Base-by-base conservation (phyloP, 129 eudicot species). In the Chrysanthemum seticuspe region DNA sequence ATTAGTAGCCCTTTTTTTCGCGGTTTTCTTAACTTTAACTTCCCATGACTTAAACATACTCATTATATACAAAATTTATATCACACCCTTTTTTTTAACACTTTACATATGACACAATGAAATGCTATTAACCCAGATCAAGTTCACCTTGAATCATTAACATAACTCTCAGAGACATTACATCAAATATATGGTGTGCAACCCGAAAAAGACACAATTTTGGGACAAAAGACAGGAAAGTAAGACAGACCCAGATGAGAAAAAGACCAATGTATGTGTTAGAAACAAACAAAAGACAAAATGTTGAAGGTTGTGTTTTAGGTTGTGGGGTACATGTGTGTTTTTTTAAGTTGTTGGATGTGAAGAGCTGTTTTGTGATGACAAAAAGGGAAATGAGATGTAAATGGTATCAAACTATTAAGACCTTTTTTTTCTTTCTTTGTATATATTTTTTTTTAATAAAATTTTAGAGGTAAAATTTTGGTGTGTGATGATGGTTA, bases 21-120 rank as follows among this genome's bases (percentile, higher is more conserved):
- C 83, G 5, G 82, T 66, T 72, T 85, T 91, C 76, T 83, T 85
- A 10, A 85, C 74, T 60, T 79, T 83, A 15, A 75, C 77, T 74
- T 83, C 96, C 85, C 83, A 87, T 40, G 81, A 80, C 85, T 87
- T 88, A 68, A 84, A 76, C 77, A 91, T 75, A 34, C 23, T 15
- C 19, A 10, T 49, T 27, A 29, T 62, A 16, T 25, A 50, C 53
- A 74, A 54, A 74, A 44, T 19, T 16, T 36, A 2, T 18, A 75
- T 75, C 0, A 50, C 58, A 59, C 59, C 61, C 10, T 36, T 5
- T 53, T 49, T 21, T 44, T 31, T 25, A n/a, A 21, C 10, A 14
- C 13, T 6, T 60, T 34, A 50, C 49, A 62, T 70, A 50, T 15
- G 51, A 50, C 21, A 61, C 10, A 31, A 6, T 77, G 36, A 61